Conservation (phyloP, 768 basidiomycete species). For the Leccinellum albellum region DNA sequence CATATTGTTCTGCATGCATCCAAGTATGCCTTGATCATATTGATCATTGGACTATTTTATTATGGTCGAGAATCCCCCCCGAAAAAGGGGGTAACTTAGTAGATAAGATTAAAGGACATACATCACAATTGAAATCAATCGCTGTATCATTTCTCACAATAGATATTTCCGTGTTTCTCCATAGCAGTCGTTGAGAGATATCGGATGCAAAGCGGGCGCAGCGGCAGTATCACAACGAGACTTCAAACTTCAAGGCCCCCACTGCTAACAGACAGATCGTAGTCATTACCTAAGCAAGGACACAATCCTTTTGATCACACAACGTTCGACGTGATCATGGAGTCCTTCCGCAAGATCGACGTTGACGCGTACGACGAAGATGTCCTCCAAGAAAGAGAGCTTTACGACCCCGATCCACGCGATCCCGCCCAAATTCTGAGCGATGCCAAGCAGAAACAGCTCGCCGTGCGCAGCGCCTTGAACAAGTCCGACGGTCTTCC, state of each 20-base stretch:
- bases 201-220: too few relatives aligned
- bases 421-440: slow-evolving; percentile 67
- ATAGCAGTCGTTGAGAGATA: too few relatives aligned
- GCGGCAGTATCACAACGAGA: too few relatives aligned
- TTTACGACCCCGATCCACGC: slow-evolving; percentile 83
- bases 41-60: not conserved
- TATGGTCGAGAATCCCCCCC: not conserved
- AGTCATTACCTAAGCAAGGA: slow-evolving; percentile 8
- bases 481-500: slow-evolving; percentile 54
- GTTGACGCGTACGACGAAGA: slow-evolving; percentile 95
- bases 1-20: not conserved
- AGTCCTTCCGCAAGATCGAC: slow-evolving; percentile 86
- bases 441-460: slow-evolving; percentile 74
- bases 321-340: slow-evolving; percentile 32
- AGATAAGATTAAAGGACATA: not conserved
- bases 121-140: not conserved
- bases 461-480: slow-evolving; percentile 66
- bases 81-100: not conserved
- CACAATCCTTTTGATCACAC: not conserved
- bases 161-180: too few relatives aligned
- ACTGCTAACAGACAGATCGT: too few relatives aligned
- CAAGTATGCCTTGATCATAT: not conserved
- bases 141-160: too few relatives aligned
- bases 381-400: slow-evolving; percentile 74
- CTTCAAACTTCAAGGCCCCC: too few relatives aligned